Conservation (phyloP, 169 alveolate species). For the Plasmodium malariae region DNA sequence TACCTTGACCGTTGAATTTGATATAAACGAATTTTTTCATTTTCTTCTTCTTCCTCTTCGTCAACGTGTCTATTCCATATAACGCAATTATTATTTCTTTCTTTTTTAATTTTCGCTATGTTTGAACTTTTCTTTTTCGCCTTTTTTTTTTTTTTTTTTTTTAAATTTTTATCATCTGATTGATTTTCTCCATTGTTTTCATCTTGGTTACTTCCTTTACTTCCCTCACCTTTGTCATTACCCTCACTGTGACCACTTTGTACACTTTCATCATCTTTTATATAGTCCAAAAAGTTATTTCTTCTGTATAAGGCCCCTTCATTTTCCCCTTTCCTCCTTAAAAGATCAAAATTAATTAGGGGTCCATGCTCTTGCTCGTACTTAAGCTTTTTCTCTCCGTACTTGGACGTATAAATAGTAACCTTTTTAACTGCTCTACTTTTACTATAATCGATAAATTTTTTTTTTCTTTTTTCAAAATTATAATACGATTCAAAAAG, state of each 20-base stretch:
- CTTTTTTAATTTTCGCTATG: conserved; percentile 1
- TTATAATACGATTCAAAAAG: conserved; percentile 91
- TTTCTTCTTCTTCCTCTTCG: conserved; percentile 55
- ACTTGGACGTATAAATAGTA: conserved; percentile 94
- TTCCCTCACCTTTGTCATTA: no score
- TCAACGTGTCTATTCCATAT: conserved; percentile 78
- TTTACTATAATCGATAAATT: conserved; percentile 82
- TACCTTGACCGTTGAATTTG: conserved; percentile 92
- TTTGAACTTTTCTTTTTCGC: not conserved
- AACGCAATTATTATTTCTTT: conserved; percentile 52
- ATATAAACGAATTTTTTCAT: conserved; percentile 85
- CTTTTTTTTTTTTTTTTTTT: not conserved
- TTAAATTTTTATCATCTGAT: conserved; percentile 22
- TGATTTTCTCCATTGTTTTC: conserved; percentile 9
- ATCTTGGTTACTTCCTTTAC: not conserved
- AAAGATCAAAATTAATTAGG: conserved; percentile 16
- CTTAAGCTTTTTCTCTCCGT: conserved; percentile 94
- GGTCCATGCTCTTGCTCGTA: conserved; percentile 95
- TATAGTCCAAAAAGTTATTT: conserved; percentile 64
- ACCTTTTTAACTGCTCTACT: conserved; percentile 91
- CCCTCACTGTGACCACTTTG: conserved; percentile 20
- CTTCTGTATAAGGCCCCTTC: conserved; percentile 50
- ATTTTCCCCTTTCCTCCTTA: conserved; percentile 2
- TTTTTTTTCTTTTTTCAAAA: conserved; percentile 76
- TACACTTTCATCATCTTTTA: conserved; percentile 77